Base-by-base conservation (phyloP, 257 asterid species). In the Gardenia jasminoides region DNA sequence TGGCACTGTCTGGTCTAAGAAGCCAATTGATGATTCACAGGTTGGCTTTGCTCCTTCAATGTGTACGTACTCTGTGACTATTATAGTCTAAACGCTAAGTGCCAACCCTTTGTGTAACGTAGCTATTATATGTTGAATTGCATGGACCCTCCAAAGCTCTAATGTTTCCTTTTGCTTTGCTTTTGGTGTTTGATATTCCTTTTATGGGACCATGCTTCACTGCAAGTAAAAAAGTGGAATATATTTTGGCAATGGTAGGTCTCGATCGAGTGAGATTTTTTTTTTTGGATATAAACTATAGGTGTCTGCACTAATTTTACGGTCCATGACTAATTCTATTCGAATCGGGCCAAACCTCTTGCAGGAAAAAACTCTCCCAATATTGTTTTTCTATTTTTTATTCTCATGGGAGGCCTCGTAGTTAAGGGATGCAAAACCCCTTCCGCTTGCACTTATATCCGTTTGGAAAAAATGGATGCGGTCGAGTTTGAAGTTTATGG, bases 1-100 rank as follows among this genome's bases (percentile, higher is more conserved):
- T 80, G 64, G 52, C 71, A 39, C 48, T 80, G 84, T 70, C 56
- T n/a, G 78, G 74, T 72, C 80, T 52, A 71, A 77, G 74, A 81
- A 70, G 70, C 80, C 82, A 78, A 80, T 36, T 77, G 56, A 72
- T 33, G 70, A 43, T 77, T 67, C 48, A 65, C 64, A 65, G 72
- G 44, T 4, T 2, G 7, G 6, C 56, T 73, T 73, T 70, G 59
- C 41, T 10, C n/a, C 68, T 41, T 68, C 68, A 74, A 5, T 2
- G 2, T 52, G 8, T 31, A 62, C 41, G 43, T 59, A 58, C 59
- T n/a, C n/a, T 58, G 70, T 1, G 13, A 4, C 2, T 16, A 58
- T 12, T n/a, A n/a, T n/a, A n/a, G n/a, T n/a, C n/a, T n/a, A n/a
- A 71, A 43, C 24, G 62, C 26, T 15, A 41, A 7, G 6, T 28